Evolutionary conservation across 345 rosid genomes (phyloP).

Genomic region (Diplotaxis tenuifolia): DNA sequence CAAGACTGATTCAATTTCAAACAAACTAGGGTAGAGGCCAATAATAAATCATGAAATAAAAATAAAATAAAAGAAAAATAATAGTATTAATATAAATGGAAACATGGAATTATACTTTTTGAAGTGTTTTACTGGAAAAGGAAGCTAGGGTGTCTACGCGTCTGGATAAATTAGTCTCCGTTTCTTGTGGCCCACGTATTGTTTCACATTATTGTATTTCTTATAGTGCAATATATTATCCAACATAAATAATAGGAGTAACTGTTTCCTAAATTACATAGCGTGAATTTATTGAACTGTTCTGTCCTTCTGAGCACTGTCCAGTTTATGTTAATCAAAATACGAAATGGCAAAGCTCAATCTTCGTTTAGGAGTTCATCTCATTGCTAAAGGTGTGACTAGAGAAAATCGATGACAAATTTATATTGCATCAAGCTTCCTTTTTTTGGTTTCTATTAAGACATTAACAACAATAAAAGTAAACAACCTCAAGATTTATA

Average conservation of each 20-base stretch:
- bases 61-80: not conserved
- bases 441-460: too few relatives aligned
- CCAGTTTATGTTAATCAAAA: slow-evolving; percentile 1
- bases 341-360: too few relatives aligned
- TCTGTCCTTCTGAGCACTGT: slow-evolving; percentile 10
- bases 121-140: slow-evolving; percentile 34
- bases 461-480: too few relatives aligned
- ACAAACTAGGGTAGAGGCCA: not conserved
- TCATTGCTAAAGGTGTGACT: not conserved
- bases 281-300: slow-evolving; percentile 12
- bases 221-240: slow-evolving; percentile 3
- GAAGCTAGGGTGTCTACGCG: slow-evolving; percentile 19
- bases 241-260: not conserved
- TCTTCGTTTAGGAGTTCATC: not conserved
- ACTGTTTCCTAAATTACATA: not conserved
- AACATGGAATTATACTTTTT: slow-evolving; percentile 21
- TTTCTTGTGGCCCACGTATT: slow-evolving; percentile 34
- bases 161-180: slow-evolving; percentile 25
- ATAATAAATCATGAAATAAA: not conserved
- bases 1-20: slow-evolving; percentile 11
- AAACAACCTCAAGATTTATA: too few relatives aligned
- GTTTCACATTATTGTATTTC: slow-evolving; percentile 21
- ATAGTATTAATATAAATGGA: not conserved
- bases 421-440: not conserved
- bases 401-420: not conserved